Conservation (phyloP, 177 flowering plant species). For the Vitis hybrid region DNA sequence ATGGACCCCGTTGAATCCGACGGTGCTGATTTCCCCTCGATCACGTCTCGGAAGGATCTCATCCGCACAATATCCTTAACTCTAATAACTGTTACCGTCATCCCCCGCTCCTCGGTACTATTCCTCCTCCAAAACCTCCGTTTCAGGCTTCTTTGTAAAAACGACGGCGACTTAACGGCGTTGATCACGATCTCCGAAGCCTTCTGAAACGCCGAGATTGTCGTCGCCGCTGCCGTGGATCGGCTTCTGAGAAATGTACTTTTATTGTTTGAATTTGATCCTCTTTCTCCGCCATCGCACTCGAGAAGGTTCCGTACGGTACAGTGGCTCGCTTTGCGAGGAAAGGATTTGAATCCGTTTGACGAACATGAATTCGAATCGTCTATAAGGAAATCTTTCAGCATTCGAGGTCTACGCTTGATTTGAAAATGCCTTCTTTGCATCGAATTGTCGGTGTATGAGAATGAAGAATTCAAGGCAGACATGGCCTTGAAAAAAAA, state of each 20-base stretch:
- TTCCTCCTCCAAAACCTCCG: conserved; percentile 17
- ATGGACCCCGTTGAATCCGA: background rate
- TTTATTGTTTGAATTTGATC: background rate
- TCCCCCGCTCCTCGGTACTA: background rate
- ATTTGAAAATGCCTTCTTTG: conserved; percentile 12
- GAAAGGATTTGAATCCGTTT: conserved; percentile 19
- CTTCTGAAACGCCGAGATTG: conserved; percentile 23
- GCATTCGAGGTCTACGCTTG: conserved; percentile 22
- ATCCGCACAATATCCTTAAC: conserved; percentile 34
- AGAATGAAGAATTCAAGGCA: background rate
- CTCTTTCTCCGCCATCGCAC: background rate
- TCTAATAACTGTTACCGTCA: conserved; percentile 20
- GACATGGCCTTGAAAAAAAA: background rate
- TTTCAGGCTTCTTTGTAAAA: conserved; percentile 29
- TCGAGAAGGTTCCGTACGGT: background rate
- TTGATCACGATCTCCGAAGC: conserved; percentile 13
- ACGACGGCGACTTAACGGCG: conserved; percentile 24
- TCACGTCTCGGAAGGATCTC: conserved; percentile 28
- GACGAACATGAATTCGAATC: conserved; percentile 27
- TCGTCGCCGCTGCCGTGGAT: conserved; percentile 23
- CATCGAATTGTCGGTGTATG: background rate
- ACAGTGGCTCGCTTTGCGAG: background rate
- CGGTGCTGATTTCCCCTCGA: conserved; percentile 15
- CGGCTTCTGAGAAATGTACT: conserved; percentile 16
- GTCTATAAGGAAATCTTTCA: conserved; percentile 37